Evolutionary conservation across 2,329 filamentous ascomycete species (phyloP).

Genomic region (Keithomyces neogunnii): DNA sequence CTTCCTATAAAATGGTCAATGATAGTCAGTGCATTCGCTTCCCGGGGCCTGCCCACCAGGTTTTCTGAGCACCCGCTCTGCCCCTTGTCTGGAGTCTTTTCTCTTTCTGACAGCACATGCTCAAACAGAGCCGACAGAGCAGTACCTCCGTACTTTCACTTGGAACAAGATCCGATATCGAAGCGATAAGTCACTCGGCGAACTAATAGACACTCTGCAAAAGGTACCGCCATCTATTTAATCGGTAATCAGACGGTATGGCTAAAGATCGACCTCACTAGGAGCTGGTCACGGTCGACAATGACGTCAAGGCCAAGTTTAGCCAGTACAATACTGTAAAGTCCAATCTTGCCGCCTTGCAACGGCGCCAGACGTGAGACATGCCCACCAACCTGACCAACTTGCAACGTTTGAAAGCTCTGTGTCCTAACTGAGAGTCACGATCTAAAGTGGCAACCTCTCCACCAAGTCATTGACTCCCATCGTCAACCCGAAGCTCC

Average conservation of each 20-base stretch:
- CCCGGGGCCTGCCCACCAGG: neutral
- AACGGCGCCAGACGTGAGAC: constrained; percentile 77
- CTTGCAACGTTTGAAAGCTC: neutral
- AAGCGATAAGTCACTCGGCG: constrained; percentile 79
- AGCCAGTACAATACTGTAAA: constrained; percentile 91
- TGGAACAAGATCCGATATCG: constrained; percentile 99
- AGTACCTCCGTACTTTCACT: constrained; percentile 79
- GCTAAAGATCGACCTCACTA: constrained; percentile 22
- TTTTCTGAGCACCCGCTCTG: neutral
- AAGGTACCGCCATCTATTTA: constrained; percentile 47
- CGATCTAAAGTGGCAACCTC: constrained; percentile 65
- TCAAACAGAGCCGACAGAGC: constrained; percentile 77
- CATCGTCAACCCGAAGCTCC: constrained; percentile 69
- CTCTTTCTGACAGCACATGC: neutral
- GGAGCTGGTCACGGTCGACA: constrained; percentile 89
- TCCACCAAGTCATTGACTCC: constrained; percentile 89
- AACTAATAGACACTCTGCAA: constrained; percentile 79
- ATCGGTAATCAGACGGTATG: neutral
- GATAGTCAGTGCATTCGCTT: constrained; percentile 57
- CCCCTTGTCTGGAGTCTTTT: constrained; percentile 13
- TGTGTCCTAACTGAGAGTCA: neutral
- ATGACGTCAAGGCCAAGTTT: constrained; percentile 90
- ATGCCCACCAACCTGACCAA: neutral
- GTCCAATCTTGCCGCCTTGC: constrained; percentile 69
- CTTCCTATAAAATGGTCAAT: constrained; percentile 86